Evolutionary conservation across 2,329 filamentous ascomycete species (phyloP).

Genomic region (Aspergillus sp.): DNA sequence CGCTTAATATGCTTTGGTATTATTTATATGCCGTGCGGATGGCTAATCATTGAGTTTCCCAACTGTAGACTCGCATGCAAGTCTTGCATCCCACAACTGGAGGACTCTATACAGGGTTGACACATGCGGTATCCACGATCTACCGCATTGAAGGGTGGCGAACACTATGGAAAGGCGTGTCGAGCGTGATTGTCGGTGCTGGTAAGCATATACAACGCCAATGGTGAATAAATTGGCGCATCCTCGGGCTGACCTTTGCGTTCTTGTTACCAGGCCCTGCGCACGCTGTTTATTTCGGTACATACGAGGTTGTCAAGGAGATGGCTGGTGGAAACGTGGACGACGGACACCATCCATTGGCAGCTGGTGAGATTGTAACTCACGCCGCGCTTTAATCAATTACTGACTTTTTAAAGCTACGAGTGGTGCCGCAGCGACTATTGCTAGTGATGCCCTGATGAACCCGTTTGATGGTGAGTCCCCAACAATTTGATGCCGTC

Average conservation of each 20-base stretch:
- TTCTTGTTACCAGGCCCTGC: constrained; percentile 68
- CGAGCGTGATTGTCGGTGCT: constrained; percentile 92
- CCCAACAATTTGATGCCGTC: not conserved
- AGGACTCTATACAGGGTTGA: constrained; percentile 82
- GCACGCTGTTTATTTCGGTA: constrained; percentile 97
- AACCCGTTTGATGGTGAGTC: constrained; percentile 93
- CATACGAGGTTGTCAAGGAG: constrained; percentile 96
- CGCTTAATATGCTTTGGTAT: not conserved
- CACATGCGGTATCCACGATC: constrained; percentile 90
- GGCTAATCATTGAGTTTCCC: not conserved
- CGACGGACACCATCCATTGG: constrained; percentile 83
- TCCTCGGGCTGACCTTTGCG: constrained; percentile 10
- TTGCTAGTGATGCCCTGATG: constrained; percentile 97
- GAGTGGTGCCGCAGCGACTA: constrained; percentile 91
- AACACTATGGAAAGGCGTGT: constrained; percentile 94
- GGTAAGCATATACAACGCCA: constrained; percentile 55
- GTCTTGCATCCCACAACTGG: constrained; percentile 80
- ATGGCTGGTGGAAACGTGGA: constrained; percentile 87
- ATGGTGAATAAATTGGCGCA: not conserved
- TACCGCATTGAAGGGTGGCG: constrained; percentile 84
- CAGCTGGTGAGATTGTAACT: constrained; percentile 67
- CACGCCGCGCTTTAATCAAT: not conserved
- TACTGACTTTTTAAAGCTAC: constrained; percentile 63
- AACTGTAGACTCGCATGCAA: constrained; percentile 87
- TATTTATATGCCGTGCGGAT: not conserved